Evolutionary conservation across 192 early-diverging fungal species (phyloP), one percentile per base, ranked within the genome.

Genomic region (Backusella tarrabulga): DNA sequence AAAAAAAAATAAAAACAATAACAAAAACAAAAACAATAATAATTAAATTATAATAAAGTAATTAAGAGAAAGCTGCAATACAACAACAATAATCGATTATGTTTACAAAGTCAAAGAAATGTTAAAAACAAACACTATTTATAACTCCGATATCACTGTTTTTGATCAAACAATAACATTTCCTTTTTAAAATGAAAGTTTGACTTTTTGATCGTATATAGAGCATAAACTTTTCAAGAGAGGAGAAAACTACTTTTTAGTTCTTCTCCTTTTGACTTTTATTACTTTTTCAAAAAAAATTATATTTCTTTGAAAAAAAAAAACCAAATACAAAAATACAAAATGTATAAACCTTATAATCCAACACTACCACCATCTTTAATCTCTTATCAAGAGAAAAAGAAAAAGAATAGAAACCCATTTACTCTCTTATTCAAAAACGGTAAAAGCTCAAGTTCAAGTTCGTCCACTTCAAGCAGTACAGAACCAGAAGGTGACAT

Each of bases 351-450:
- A 75, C 54, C 34, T 19, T 75, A 63, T 41, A 67, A 56, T 32
- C 73, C 38, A 75, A 67, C 56, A 36, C 23, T 60, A 67, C 73
- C 36, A 67, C 73, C 36, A 21, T 60, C 56, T 75, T 41, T 40
- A 23, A 23, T 41, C 44, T 67, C 56, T 67, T 34, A 44, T 42
- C 56, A 67, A 75, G 19, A 36, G 11, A 63, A 63, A 32, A 72
- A 72, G 44, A 72, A 72, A 44, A 72, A 50, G 26, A 14, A 72
- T 32, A 44, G 71, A 50, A 72, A 72, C 34, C 71, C 71, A 71
- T 71, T 56, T 32, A 54, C 21, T 34, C 40, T 77, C 40, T 36
- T 70, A 21, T 70, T 56, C 21, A 72, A 44, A 32, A 72, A 72
- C 1, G 7, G 56, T 71, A 71, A 42, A 44, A 71, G 41, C 35